Evolutionary conservation across 75 land plant genomes (phyloP).

Genomic region (Chamaecyparis obtusa): DNA sequence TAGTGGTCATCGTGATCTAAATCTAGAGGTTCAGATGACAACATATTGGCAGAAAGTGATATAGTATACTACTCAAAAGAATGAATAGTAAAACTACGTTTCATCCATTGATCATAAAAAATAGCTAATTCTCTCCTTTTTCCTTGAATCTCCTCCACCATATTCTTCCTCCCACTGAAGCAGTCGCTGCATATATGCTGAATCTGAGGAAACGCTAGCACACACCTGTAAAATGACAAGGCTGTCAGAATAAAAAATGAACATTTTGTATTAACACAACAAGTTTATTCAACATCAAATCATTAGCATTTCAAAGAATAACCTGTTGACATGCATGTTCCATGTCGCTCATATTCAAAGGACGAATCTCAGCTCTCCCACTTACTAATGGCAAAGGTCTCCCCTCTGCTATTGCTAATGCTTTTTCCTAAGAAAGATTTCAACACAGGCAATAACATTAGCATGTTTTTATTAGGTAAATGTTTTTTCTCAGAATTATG

Average conservation of each 20-base stretch:
- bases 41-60: no score
- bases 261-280: background rate
- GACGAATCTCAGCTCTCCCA: conserved; percentile 13
- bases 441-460: no score
- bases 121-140: conserved; percentile 56
- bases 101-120: conserved; percentile 44
- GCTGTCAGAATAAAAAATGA: background rate
- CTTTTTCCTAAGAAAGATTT: no score
- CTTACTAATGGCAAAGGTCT: no score
- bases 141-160: conserved; percentile 84
- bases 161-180: conserved; percentile 74
- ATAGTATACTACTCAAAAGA: no score
- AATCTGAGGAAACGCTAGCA: conserved; percentile 79
- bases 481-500: no score
- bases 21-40: no score
- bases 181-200: conserved; percentile 61
- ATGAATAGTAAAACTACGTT: no score
- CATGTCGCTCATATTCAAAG: conserved; percentile 24
- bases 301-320: no score
- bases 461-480: no score
- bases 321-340: conserved; percentile 20
- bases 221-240: conserved; percentile 36
- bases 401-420: no score
- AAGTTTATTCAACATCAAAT: background rate
- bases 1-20: no score